A percentile compares a stretch with the other conserved stretches of the same genome.
Evolutionary conservation across 805 yeast species (phyloP).

Genomic region (Aciculoconidium aculeatum): DNA sequence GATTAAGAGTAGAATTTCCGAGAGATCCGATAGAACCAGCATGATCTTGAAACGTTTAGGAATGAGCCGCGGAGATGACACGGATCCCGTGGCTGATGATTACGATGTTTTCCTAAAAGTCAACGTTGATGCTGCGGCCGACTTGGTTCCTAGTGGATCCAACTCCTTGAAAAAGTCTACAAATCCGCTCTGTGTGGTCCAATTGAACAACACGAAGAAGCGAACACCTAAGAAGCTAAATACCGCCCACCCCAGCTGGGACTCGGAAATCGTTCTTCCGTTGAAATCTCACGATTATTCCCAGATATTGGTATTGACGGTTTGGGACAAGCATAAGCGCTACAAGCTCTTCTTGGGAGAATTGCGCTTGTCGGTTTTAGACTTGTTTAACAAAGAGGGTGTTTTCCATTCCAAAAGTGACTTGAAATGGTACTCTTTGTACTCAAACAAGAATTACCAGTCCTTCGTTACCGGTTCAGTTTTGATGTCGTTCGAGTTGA

Average conservation of each 20-base stretch:
- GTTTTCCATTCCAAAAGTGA: constrained; percentile 16
- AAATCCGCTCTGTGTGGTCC: constrained; percentile 34
- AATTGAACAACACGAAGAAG: constrained; percentile 23
- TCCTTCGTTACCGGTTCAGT: constrained; percentile 46
- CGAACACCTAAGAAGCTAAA: constrained; percentile 25
- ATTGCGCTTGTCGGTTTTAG: constrained; percentile 24
- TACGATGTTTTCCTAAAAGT: constrained; percentile 22
- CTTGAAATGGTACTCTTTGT: constrained; percentile 41
- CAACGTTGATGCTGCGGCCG: constrained; percentile 36
- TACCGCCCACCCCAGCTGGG: constrained; percentile 38
- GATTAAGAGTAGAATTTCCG: too few species aligned
- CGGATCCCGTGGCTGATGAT: too few species aligned
- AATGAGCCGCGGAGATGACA: too few species aligned
- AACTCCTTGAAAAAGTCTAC: constrained; percentile 14
- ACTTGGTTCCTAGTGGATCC: constrained; percentile 18
- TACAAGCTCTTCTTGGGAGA: constrained; percentile 37
- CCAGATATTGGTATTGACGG: constrained; percentile 25
- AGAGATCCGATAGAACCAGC: too few species aligned
- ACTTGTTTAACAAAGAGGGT: constrained; percentile 18
- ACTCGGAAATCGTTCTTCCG: constrained; percentile 27
- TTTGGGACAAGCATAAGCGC: constrained; percentile 37
- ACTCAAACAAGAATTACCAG: constrained; percentile 33
- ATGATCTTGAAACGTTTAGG: too few species aligned
- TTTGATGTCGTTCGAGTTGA: constrained; percentile 36
- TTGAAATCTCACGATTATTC: constrained; percentile 23